Percentiles rank a stretch among this genome's conserved stretches.
These are phyloP conservation scores for Gossypioides kirkii DNA, from an alignment of 345 rosid genomes.

Conservation along the genomic window DNA sequence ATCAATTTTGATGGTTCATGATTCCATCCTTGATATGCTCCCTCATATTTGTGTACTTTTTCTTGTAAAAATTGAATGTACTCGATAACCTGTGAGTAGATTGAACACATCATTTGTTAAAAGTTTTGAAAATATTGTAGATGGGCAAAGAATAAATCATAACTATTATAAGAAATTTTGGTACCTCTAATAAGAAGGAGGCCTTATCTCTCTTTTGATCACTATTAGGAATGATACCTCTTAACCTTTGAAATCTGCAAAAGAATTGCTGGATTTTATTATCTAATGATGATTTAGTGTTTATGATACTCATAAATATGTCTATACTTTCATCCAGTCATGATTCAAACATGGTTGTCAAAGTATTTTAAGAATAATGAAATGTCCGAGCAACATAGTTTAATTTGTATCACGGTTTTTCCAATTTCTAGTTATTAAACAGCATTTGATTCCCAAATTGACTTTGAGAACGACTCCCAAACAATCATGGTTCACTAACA, in stretches of 20 bases:
- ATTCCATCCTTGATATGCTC: slow-evolving; percentile 68
- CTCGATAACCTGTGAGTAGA: slow-evolving; percentile 68
- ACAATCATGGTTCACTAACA: not conserved
- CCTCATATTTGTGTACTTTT: slow-evolving; percentile 66
- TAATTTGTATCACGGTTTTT: not conserved
- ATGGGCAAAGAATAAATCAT: not conserved
- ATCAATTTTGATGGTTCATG: slow-evolving; percentile 57
- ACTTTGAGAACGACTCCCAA: not conserved
- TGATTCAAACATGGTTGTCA: no score
- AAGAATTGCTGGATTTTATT: not conserved
- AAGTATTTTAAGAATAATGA: no score
- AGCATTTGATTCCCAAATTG: not conserved
- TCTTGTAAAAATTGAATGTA: slow-evolving; percentile 89
- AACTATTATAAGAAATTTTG: not conserved
- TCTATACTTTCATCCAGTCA: no score
- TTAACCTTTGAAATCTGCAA: slow-evolving; percentile 85
- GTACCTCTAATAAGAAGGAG: slow-evolving; percentile 71
- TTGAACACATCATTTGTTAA: not conserved
- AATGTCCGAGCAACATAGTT: no score
- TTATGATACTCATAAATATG: not conserved
- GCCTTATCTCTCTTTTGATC: slow-evolving; percentile 82
- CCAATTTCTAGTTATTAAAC: not conserved
- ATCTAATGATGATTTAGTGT: not conserved
- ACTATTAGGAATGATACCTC: slow-evolving; percentile 77
- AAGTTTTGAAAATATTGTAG: not conserved